A percentile compares a stretch with the other conserved stretches of the same genome.
These are phyloP conservation scores for Cercospora sesami DNA, from an alignment of 2,329 filamentous ascomycete genomes.

Conservation along the genomic window DNA sequence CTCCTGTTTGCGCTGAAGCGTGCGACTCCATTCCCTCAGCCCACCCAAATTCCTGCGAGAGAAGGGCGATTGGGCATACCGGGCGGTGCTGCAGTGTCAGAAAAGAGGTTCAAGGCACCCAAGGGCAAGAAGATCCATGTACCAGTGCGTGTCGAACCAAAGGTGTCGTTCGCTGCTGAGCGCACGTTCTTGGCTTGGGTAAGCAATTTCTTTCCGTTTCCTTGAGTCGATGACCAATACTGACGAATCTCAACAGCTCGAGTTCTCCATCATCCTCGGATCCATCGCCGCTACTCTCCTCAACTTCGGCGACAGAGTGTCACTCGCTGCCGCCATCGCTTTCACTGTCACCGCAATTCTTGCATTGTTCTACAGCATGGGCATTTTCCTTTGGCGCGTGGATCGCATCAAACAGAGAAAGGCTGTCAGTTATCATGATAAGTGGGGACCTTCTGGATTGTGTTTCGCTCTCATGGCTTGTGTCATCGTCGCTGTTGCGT, in stretches of 20 bases:
- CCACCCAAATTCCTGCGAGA: conserved; percentile 46
- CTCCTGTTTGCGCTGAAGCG: conserved; percentile 40
- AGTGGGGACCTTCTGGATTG: conserved; percentile 76
- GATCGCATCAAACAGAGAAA: conserved; percentile 77
- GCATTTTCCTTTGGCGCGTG: conserved; percentile 85
- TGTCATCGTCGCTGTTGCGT: conserved; percentile 75
- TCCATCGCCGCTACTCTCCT: conserved; percentile 81
- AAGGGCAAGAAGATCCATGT: conserved; percentile 90
- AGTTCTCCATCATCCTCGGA: conserved; percentile 93
- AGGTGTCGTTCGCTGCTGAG: conserved; percentile 96
- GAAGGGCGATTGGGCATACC: conserved; percentile 49
- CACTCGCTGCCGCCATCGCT: conserved; percentile 61
- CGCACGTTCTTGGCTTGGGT: conserved; percentile 94
- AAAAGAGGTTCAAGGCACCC: conserved; percentile 65
- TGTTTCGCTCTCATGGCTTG: conserved; percentile 71
- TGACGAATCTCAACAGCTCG: conserved; percentile 60
- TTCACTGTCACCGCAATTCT: conserved; percentile 81
- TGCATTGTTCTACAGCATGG: conserved; percentile 78
- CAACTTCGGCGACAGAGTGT: conserved; percentile 69
- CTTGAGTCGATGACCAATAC: neutral
- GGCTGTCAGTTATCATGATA: conserved; percentile 90
- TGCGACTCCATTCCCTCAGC: conserved; percentile 41
- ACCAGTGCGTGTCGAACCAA: conserved; percentile 91
- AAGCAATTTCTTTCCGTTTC: conserved; percentile 40
- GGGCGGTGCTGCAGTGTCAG: conserved; percentile 38